Evolutionary conservation across 768 basidiomycete genomes (phyloP).

Genomic region (Leccinum rimulosum): DNA sequence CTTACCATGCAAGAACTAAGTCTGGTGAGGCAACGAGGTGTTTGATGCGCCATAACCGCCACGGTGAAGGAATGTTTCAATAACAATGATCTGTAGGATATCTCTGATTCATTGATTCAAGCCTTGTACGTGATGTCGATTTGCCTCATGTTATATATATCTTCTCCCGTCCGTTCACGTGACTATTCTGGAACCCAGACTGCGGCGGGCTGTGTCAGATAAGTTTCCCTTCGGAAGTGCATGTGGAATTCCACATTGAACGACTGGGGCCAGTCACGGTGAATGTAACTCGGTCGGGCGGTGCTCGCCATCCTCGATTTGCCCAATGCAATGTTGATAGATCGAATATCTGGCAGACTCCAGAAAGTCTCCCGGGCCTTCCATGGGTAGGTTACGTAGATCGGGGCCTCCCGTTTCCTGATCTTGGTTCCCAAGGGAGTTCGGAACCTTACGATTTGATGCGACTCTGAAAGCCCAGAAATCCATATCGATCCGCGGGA

Average conservation of each 20-base stretch:
- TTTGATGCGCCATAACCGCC: neutral
- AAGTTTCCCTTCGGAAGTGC: neutral
- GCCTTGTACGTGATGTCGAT: too few relatives aligned
- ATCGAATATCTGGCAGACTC: neutral
- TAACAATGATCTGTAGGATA: too few relatives aligned
- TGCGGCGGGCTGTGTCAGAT: too few relatives aligned
- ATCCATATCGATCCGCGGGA: neutral
- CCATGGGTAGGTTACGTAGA: too few relatives aligned
- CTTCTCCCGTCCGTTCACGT: neutral
- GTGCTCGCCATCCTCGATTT: neutral
- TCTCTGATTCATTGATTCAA: too few relatives aligned
- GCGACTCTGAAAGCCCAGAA: neutral
- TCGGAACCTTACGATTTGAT: neutral
- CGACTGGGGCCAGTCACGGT: too few relatives aligned
- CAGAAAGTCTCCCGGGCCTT: neutral
- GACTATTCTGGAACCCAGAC: neutral
- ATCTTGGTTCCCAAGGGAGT: neutral
- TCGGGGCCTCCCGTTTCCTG: neutral
- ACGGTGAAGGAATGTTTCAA: neutral
- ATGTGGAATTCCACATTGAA: neutral
- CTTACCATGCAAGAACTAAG: neutral
- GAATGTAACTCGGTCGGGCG: neutral
- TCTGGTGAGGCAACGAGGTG: too few relatives aligned
- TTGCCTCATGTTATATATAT: neutral
- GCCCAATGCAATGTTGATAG: neutral